A percentile compares a stretch with the other conserved stretches of the same genome.
These are phyloP conservation scores for Crassisporium funariophilum DNA, from an alignment of 768 basidiomycete genomes.

Conservation along the genomic window DNA sequence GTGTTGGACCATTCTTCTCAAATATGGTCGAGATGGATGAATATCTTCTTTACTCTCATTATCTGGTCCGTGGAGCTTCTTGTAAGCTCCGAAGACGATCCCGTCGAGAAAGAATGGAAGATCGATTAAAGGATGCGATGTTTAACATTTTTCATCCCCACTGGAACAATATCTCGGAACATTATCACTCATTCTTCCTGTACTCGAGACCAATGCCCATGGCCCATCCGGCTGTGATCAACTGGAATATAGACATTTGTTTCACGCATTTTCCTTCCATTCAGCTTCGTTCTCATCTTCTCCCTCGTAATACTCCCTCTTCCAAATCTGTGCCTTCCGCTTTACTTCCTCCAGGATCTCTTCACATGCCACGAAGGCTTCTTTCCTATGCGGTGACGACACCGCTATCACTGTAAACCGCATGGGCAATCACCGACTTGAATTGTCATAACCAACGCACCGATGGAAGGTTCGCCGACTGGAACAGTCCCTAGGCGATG, in stretches of 20 bases:
- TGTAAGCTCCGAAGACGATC: constrained; percentile 77
- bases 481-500: constrained; percentile 81
- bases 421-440: background rate
- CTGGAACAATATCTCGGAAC: constrained; percentile 2
- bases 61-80: constrained; percentile 84
- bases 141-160: background rate
- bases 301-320: constrained; percentile 84
- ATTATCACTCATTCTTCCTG: constrained; percentile 10
- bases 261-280: constrained; percentile 67
- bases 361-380: constrained; percentile 80
- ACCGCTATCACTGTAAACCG: constrained; percentile 67
- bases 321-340: constrained; percentile 85
- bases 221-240: background rate
- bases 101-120: constrained; percentile 71
- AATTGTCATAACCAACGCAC: too few species aligned
- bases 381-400: constrained; percentile 80
- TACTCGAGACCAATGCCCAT: constrained; percentile 5
- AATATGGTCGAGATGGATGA: constrained; percentile 93
- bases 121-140: constrained; percentile 51
- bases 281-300: constrained; percentile 60
- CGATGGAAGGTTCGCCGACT: constrained; percentile 78
- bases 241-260: background rate
- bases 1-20: constrained; percentile 90
- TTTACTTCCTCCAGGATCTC: constrained; percentile 87
- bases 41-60: constrained; percentile 82